Base-by-base conservation (phyloP, 2,329 filamentous ascomycete species). In the Rhexocercosporidium sp. region DNA sequence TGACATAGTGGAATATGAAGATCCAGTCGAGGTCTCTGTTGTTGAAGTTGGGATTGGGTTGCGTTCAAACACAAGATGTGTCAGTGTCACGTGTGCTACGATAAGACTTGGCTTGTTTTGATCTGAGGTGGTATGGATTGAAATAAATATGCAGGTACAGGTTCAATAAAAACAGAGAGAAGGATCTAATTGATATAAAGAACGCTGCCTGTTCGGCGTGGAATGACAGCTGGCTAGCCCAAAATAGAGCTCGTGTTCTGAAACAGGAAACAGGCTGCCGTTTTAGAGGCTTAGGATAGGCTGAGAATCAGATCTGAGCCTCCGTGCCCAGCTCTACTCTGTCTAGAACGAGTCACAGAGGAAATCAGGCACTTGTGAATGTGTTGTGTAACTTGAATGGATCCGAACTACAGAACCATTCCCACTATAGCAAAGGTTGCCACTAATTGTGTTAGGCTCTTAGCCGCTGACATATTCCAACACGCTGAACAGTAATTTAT, bases 111-210 rank as follows among this genome's bases (percentile, higher is more conserved):
- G 59, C 41, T n/a, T 53, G 16, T 61, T 41, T 22, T 37, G 46
- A 60, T 11, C 34, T 29, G 22, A 7, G 18, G 25, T 20, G 22
- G 22, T 20, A 56, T 20, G 3, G n/a, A 41, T 31, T 27, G 25
- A 49, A 31, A 34, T 41, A 34, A 56, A 54, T 62, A 68, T 65
- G 66, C 66, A 70, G 68, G 68, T 68, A 68, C 68, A 64, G 61
- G 41, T 44, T 25, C 20, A 34, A 22, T 41, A 54, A 44, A 16
- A 18, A 39, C n/a, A 59, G 20, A 37, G 46, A 25, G 37, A 47
- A 20, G 51, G 1, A 20, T 54, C 20, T 7, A 46, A 59, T 3
- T 51, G 54, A 31, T 65, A 65, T 65, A 61, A 18, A 54, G 54
- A 61, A 41, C 18, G 56, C n/a, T 51, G 65, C 65, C 61, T 67